Evolutionary conservation across 306 rosid genomes (phyloP).

Genomic region (Hippophae gyantsensis): DNA sequence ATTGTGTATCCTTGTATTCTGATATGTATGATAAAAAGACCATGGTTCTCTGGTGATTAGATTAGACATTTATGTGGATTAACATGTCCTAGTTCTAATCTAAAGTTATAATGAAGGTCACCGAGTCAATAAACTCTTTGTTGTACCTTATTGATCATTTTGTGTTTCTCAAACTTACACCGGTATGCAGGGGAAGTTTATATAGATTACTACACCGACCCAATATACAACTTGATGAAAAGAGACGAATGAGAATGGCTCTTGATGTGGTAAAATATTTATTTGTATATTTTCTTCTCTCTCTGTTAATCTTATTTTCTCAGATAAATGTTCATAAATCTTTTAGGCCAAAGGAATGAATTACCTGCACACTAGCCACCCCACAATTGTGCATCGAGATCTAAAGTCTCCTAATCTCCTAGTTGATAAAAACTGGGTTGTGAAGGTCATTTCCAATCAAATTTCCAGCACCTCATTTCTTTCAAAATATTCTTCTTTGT

Average conservation of each 20-base stretch:
- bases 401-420: constrained; percentile 95
- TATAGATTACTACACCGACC: constrained; percentile 90
- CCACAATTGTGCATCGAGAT: constrained; percentile 95
- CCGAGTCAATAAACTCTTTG: constrained; percentile 13
- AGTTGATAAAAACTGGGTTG: constrained; percentile 95
- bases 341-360: constrained; percentile 98
- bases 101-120: neutral
- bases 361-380: constrained; percentile 96
- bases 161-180: constrained; percentile 21
- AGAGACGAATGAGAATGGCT: constrained; percentile 88
- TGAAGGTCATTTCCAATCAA: constrained; percentile 53
- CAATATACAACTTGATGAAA: constrained; percentile 79
- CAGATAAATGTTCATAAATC: constrained; percentile 3
- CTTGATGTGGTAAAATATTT: constrained; percentile 79
- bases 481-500: neutral
- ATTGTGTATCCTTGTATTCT: too few species aligned
- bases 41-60: too few species aligned
- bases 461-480: constrained; percentile 8
- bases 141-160: constrained; percentile 14
- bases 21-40: too few species aligned
- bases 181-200: constrained; percentile 77
- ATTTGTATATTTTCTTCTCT: constrained; percentile 12
- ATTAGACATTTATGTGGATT: too few species aligned
- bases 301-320: constrained; percentile 20
- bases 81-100: too few species aligned